Conservation (phyloP, 441 rosid genomes). For the Erysimum pusillum region DNA sequence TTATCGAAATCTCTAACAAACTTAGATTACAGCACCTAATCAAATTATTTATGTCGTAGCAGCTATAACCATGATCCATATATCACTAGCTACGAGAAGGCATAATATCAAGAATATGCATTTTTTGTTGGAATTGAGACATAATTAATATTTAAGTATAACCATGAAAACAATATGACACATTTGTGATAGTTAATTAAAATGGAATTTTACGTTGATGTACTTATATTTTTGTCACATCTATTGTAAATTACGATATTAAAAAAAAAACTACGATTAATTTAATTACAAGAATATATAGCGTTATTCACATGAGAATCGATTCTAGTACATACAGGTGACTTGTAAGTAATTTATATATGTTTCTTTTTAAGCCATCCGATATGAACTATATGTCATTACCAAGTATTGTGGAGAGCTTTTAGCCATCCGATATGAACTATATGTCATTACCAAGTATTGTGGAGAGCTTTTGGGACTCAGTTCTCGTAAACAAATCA, state of each 20-base stretch:
- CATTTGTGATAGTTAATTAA: background rate
- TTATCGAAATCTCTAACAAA: conserved; percentile 9
- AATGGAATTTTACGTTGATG: background rate
- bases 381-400: conserved; percentile 4
- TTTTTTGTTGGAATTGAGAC: conserved; percentile 7
- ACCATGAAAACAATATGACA: conserved; percentile 4
- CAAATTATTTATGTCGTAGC: background rate
- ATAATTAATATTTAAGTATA: background rate
- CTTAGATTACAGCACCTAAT: conserved; percentile 20
- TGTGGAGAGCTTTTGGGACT: conserved; percentile 26
- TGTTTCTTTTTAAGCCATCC: conserved; percentile 18
- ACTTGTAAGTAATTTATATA: conserved; percentile 4
- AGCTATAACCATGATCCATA: background rate
- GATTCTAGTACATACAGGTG: background rate
- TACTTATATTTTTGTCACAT: background rate
- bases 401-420: conserved; percentile 25
- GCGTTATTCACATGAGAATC: background rate
- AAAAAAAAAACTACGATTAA: too few relatives aligned
- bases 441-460: conserved; percentile 21
- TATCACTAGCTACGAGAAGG: conserved; percentile 15
- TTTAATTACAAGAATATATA: background rate
- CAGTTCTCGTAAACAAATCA: background rate
- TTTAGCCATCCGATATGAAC: conserved; percentile 19
- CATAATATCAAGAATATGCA: conserved; percentile 1
- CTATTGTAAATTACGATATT: background rate